A percentile compares a stretch with the other conserved stretches of the same genome.
Evolutionary conservation across 371 early-diverging fungal species (phyloP).

Genomic region (Dichotomocladium elegans): DNA sequence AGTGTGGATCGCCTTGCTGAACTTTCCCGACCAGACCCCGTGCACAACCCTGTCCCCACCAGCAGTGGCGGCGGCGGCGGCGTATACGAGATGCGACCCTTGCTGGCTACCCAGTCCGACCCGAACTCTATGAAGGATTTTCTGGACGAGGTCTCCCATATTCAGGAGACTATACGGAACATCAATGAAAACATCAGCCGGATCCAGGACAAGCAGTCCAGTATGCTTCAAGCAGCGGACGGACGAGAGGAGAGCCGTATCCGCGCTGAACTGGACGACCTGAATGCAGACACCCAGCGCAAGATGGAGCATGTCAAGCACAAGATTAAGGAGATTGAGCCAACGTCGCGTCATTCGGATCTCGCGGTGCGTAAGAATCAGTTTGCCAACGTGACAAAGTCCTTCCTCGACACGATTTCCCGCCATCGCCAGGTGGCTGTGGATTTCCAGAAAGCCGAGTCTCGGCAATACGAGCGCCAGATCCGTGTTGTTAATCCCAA

Average conservation of each 20-base stretch:
- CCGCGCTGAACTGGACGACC: constrained; percentile 18
- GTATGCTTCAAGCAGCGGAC: constrained; percentile 40
- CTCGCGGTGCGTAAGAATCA: constrained; percentile 44
- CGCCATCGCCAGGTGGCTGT: constrained; percentile 34
- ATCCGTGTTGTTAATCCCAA: constrained; percentile 46
- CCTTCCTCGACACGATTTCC: constrained; percentile 43
- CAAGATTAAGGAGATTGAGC: constrained; percentile 43
- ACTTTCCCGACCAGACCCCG: constrained; percentile 18
- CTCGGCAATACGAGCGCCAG: constrained; percentile 40
- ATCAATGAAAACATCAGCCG: constrained; percentile 37
- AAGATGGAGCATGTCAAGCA: constrained; percentile 42
- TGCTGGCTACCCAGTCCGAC: constrained; percentile 30
- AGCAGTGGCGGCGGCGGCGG: too few relatives aligned
- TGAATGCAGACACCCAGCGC: constrained; percentile 31
- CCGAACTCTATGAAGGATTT: constrained; percentile 26
- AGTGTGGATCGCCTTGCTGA: constrained; percentile 47
- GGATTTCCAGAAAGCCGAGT: constrained; percentile 44
- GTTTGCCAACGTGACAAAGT: constrained; percentile 36
- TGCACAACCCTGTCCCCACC: not conserved
- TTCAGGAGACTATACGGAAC: constrained; percentile 34
- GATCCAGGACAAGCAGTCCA: constrained; percentile 26
- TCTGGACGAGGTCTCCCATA: constrained; percentile 34
- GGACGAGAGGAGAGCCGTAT: constrained; percentile 27
- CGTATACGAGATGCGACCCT: constrained; percentile 44
- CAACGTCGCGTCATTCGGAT: constrained; percentile 34